phyloP scores from a whole-genome alignment of 2,329 filamentous ascomycete genomes.

The Malbranchea cinnamomea region DNA sequence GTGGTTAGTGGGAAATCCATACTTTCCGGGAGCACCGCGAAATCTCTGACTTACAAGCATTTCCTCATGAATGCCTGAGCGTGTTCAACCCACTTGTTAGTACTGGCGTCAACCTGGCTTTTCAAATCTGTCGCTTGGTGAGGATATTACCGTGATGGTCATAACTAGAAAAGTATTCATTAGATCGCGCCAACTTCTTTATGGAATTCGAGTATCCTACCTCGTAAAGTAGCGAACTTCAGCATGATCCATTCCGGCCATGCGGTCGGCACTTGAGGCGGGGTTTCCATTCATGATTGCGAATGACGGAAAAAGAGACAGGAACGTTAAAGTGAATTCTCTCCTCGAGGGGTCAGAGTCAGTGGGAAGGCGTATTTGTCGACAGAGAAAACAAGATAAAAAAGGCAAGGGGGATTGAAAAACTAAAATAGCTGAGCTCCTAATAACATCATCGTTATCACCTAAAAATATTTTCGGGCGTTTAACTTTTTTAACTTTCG shows the following conservation, averaged over 20 bases:
- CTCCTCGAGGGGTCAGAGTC: conserved; percentile 1
- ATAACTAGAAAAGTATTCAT: conserved; percentile 46
- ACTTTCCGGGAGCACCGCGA: conserved; percentile 7
- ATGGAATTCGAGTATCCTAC: conserved; percentile 36
- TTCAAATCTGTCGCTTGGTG: too few relatives aligned
- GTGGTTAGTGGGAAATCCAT: too few relatives aligned
- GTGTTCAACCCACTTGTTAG: conserved; percentile 15
- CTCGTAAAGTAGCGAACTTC: conserved; percentile 99
- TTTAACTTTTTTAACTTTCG: too few relatives aligned
- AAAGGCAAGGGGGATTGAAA: not conserved
- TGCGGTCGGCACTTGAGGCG: conserved; percentile 29
- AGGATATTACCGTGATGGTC: conserved; percentile 99
- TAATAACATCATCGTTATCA: too few relatives aligned
- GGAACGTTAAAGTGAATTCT: conserved; percentile 2
- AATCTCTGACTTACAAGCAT: conserved; percentile 65
- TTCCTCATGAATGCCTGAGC: conserved; percentile 82
- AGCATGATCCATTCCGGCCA: conserved; percentile 63
- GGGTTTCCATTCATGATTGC: conserved; percentile 18
- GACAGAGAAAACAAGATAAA: not conserved
- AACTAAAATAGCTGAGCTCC: too few relatives aligned
- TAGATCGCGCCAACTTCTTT: not conserved
- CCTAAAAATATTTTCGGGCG: too few relatives aligned
- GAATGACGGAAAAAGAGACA: conserved; percentile 3
- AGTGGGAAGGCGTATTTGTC: too few relatives aligned
- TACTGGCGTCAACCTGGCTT: conserved; percentile 2